Base-by-base conservation (phyloP, 2,329 filamentous ascomycete species). In the Xenoacremonium recifei region DNA sequence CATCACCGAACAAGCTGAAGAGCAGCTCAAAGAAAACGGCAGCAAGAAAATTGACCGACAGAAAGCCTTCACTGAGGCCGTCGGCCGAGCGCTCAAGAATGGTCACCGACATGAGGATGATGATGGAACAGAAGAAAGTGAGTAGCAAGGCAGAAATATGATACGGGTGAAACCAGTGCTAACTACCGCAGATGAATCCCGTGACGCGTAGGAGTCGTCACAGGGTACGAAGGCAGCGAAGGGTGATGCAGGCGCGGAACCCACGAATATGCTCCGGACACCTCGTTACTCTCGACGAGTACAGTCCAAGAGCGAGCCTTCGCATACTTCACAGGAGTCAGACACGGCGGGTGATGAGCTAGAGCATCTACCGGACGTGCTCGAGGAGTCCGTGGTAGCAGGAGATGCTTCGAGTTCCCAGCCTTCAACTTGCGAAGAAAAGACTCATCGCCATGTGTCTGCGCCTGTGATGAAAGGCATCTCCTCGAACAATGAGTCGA, bases 301-400 rank as follows among this genome's bases (percentile, higher is more conserved):
- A 17, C 68, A 75, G 45, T 74, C 71, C 35, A 74, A 69, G 52
- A 76, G 72, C 47, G 72, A 76, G 51, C 70, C 71, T 21, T 58
- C 53, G 2, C 55, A 61, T 12, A 39, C 37, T 10, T 55, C 53
- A 2, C 48, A 58, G 31, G 49, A 50, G 6, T 42, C 52, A 6
- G 59, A 61, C n/a, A 45, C 25, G 15, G 30, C 36, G 19, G 47
- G 44, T 7, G 23, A 35, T 15, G 48, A 50, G 9, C 23, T 37
- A n/a, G n/a, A 19, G 10, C 35, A 16, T 17, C 32, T 45, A 11
- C 27, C 20, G 15, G 19, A 32, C 6, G 38, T 37, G 6, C 20
- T 20, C 12, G 46, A 48, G 30, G 40, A 51, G 35, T 41, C 49
- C 21, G 38, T 16, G 15, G 27, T 44, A 25, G 54, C 57, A 44